Evolutionary conservation across 1,139 yeast species (phyloP).

Genomic region (Sugiyamaella grinbergsii): DNA sequence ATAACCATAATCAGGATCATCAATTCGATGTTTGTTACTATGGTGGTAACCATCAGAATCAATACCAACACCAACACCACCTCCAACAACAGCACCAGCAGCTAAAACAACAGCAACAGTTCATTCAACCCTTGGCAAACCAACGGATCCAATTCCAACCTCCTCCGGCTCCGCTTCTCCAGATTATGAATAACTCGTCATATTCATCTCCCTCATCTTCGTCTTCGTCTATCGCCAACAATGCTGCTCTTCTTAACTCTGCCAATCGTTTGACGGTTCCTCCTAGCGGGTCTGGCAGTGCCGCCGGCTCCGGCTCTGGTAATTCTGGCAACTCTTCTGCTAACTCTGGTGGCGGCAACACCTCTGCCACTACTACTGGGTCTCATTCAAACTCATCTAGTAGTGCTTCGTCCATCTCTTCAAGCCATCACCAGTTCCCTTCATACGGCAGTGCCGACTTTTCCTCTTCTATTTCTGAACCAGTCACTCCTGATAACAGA

Average conservation of each 20-base stretch:
- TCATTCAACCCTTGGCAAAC: too few relatives aligned
- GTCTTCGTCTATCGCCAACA: slow-evolving; percentile 6
- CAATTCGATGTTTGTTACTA: slow-evolving; percentile 4
- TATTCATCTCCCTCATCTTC: slow-evolving; percentile 14
- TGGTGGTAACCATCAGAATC: slow-evolving; percentile 1
- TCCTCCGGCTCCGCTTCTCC: slow-evolving; percentile 7
- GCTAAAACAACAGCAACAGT: slow-evolving; percentile 2
- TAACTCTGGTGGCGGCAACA: too few relatives aligned
- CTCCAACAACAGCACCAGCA: not conserved
- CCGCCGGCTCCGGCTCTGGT: too few relatives aligned
- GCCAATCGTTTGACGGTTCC: not conserved
- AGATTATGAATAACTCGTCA: slow-evolving; percentile 12
- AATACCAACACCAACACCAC: not conserved
- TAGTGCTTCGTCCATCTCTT: slow-evolving; percentile 12
- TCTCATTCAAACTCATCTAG: slow-evolving; percentile 14
- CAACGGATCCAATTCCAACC: slow-evolving; percentile 4
- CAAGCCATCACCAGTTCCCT: slow-evolving; percentile 22
- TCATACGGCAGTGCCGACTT: slow-evolving; percentile 27
- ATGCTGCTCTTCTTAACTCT: not conserved
- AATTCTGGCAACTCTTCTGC: too few relatives aligned
- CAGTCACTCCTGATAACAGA: slow-evolving; percentile 26
- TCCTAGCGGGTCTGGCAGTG: too few relatives aligned
- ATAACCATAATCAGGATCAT: slow-evolving; percentile 9
- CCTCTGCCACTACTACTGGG: slow-evolving; percentile 1
- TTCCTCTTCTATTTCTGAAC: slow-evolving; percentile 24